Evolutionary conservation across 331 rosid species (phyloP).

Genomic region (Dryas integrifolia): DNA sequence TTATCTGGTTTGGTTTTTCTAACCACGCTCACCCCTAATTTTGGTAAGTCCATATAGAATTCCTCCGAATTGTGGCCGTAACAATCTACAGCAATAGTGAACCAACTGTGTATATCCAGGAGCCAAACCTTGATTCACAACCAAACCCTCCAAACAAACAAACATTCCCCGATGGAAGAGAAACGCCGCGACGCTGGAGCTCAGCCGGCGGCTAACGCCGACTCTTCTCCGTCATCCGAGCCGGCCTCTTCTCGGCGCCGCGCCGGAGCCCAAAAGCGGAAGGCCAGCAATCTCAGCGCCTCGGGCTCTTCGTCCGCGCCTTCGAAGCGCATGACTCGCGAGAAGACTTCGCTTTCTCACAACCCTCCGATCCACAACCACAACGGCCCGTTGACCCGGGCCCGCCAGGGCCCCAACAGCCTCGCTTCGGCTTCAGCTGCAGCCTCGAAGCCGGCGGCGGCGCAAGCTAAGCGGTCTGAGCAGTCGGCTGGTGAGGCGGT

Average conservation of each 20-base stretch:
- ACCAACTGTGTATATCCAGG: background rate
- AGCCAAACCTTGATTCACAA: constrained; percentile 18
- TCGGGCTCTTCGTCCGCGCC: constrained; percentile 60
- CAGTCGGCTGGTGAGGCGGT: constrained; percentile 37
- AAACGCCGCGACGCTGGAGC: constrained; percentile 66
- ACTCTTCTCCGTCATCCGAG: constrained; percentile 67
- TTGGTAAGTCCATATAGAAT: no score
- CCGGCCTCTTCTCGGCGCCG: constrained; percentile 72
- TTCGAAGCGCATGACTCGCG: constrained; percentile 86
- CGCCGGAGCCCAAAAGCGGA: constrained; percentile 69
- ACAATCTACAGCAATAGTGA: constrained; percentile 13
- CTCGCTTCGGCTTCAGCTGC: constrained; percentile 23
- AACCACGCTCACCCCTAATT: no score
- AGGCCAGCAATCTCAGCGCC: constrained; percentile 42
- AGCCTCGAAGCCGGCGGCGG: constrained; percentile 15
- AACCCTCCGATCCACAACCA: constrained; percentile 61
- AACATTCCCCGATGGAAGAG: constrained; percentile 60
- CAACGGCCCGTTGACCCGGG: constrained; percentile 89
- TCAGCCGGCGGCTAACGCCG: constrained; percentile 40
- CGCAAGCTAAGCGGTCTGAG: constrained; percentile 39
- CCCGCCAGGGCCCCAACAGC: constrained; percentile 74
- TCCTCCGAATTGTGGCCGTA: constrained; percentile 5
- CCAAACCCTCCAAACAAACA: background rate
- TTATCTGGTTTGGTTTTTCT: no score
- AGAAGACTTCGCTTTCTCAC: constrained; percentile 56